Conservation (phyloP, 495 filamentous ascomycete genomes). For the Rostrohypoxylon terebratum region DNA sequence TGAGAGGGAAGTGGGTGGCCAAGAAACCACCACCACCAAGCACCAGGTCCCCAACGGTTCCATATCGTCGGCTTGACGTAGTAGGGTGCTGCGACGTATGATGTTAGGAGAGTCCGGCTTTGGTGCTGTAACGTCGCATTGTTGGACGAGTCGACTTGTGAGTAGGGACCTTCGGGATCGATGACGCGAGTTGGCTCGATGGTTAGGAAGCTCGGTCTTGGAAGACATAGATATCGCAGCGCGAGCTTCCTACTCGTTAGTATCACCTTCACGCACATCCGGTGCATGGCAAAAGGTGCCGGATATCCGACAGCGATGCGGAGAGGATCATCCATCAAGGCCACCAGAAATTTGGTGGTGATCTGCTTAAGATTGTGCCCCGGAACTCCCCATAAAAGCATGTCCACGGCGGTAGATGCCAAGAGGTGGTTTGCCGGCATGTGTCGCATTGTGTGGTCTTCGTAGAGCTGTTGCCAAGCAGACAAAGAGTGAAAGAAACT, state of each 20-base stretch:
- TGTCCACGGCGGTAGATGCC: not conserved
- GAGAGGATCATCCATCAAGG: not conserved
- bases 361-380: not conserved
- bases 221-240: not conserved
- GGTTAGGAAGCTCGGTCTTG: not conserved
- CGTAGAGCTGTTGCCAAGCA: not conserved
- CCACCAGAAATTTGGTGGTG: not conserved
- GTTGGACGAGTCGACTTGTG: not conserved
- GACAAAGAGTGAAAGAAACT: not conserved
- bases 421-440: not conserved
- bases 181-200: not conserved
- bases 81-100: not conserved
- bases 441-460: not conserved
- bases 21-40: not conserved
- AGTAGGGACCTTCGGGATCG: not conserved
- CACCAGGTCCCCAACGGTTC: not conserved
- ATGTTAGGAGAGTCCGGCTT: not conserved
- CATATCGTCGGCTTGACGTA: not conserved
- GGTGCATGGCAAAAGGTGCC: not conserved
- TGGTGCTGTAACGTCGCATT: not conserved
- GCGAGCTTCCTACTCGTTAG: not conserved
- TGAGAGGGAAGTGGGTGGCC: not conserved
- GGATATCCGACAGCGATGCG: not conserved
- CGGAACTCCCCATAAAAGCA: not conserved
- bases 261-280: not conserved